Conservation (phyloP, 2,329 filamentous ascomycete species). For the Colletotrichum neosansevieriae region DNA sequence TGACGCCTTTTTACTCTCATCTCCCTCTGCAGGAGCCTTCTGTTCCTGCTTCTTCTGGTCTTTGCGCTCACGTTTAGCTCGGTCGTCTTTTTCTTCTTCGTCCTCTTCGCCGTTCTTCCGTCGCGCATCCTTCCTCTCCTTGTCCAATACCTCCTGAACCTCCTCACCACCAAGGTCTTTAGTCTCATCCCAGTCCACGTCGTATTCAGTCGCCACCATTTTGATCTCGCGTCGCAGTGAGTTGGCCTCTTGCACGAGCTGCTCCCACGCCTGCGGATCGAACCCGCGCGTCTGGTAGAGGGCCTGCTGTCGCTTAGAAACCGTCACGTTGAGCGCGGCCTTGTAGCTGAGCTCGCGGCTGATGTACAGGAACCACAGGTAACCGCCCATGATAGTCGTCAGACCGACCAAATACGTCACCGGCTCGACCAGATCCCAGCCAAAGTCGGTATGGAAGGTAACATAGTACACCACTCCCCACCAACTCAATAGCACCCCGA, state of each 20-base stretch:
- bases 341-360: slow-evolving; percentile 90
- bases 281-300: slow-evolving; percentile 83
- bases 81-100: slow-evolving; percentile 53
- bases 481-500: slow-evolving; percentile 79
- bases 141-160: slow-evolving; percentile 67
- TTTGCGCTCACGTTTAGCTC: slow-evolving; percentile 50
- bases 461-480: slow-evolving; percentile 85
- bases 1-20: slow-evolving; percentile 14
- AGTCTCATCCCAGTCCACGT: slow-evolving; percentile 88
- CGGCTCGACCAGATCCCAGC: slow-evolving; percentile 93
- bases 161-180: slow-evolving; percentile 78
- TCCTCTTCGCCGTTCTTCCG: slow-evolving; percentile 52
- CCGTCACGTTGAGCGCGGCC: slow-evolving; percentile 87
- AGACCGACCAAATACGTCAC: slow-evolving; percentile 92
- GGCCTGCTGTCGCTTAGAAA: slow-evolving; percentile 80
- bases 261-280: slow-evolving; percentile 81
- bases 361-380: slow-evolving; percentile 94
- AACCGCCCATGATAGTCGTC: slow-evolving; percentile 87
- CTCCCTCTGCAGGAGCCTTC: slow-evolving; percentile 42
- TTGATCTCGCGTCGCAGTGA: slow-evolving; percentile 82
- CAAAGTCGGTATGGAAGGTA: slow-evolving; percentile 78
- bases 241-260: slow-evolving; percentile 83
- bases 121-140: slow-evolving; percentile 59
- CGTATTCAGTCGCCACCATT: slow-evolving; percentile 85
- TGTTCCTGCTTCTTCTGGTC: slow-evolving; percentile 45